Conservation (phyloP, 306 rosid species). For the Inga leiocalycina region DNA sequence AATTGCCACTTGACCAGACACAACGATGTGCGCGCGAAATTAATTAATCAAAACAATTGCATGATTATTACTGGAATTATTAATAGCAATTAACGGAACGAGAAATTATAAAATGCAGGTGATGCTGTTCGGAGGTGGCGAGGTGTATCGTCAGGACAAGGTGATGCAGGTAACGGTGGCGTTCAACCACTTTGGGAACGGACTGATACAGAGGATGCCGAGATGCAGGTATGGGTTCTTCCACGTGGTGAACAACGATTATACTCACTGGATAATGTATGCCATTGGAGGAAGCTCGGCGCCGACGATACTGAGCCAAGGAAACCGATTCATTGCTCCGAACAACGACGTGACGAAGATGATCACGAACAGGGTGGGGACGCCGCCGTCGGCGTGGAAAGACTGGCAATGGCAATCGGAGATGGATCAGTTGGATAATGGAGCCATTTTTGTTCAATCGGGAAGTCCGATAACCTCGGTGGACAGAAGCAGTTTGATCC, state of each 20-base stretch:
- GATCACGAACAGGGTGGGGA: conserved; percentile 54
- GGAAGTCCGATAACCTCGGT: conserved; percentile 33
- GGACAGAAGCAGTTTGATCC: conserved; percentile 35
- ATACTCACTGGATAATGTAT: conserved; percentile 84
- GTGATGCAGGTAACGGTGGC: conserved; percentile 70
- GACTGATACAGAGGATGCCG: conserved; percentile 76
- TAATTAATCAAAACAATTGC: background rate
- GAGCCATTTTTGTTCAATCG: conserved; percentile 49
- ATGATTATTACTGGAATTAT: background rate
- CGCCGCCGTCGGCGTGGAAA: conserved; percentile 39
- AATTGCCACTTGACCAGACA: conserved; percentile 67
- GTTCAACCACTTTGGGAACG: conserved; percentile 74
- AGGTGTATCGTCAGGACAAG: conserved; percentile 39
- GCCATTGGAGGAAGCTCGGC: conserved; percentile 84
- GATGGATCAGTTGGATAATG: conserved; percentile 56
- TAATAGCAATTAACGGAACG: background rate
- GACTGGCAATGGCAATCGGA: conserved; percentile 67
- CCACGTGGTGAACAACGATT: conserved; percentile 81
- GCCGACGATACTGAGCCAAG: conserved; percentile 81
- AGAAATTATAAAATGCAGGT: conserved; percentile 40
- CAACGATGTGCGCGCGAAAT: conserved; percentile 46
- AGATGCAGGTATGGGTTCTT: conserved; percentile 67
- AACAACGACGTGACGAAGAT: conserved; percentile 46
- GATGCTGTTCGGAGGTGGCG: conserved; percentile 69
- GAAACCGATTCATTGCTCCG: conserved; percentile 82